These are phyloP conservation scores for Dillenia suffruticosa DNA, from an alignment of 164 flowering plant species.

Conservation along the genomic window DNA sequence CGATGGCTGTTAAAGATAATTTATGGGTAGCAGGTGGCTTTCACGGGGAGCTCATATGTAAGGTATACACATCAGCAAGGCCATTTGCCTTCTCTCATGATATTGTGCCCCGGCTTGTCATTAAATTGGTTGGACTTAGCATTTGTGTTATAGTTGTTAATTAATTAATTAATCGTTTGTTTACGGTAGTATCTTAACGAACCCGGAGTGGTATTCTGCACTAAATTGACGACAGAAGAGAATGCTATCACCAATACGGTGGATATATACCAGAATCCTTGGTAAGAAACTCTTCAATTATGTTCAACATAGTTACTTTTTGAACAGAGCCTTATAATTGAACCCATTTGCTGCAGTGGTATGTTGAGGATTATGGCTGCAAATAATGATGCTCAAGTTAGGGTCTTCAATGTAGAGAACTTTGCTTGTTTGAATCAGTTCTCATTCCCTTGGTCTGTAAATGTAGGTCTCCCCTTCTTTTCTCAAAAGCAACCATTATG, in stretches of 20 bases:
- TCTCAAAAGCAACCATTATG: background rate
- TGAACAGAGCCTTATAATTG: background rate
- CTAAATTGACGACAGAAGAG: constrained; percentile 60
- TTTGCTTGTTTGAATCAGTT: constrained; percentile 46
- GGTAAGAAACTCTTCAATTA: constrained; percentile 26
- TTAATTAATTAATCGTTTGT: background rate
- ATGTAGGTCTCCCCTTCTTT: constrained; percentile 43
- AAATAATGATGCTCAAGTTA: constrained; percentile 76
- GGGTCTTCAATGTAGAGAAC: constrained; percentile 58
- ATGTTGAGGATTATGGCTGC: constrained; percentile 58
- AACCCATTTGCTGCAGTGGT: constrained; percentile 48
- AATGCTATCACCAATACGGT: constrained; percentile 89
- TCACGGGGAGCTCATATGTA: constrained; percentile 93
- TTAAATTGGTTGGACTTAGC: background rate
- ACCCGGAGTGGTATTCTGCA: constrained; percentile 72
- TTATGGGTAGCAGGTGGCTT: constrained; percentile 89
- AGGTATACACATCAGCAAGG: constrained; percentile 41
- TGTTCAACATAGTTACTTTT: too few relatives aligned
- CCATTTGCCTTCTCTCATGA: constrained; percentile 1
- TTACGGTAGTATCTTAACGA: constrained; percentile 47
- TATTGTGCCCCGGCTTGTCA: background rate
- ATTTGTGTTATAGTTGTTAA: too few relatives aligned
- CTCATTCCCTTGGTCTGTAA: constrained; percentile 77
- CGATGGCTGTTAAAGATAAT: constrained; percentile 78
- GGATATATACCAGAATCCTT: constrained; percentile 46